Base-by-base conservation (phyloP, 202 grass and related monocot species). In the Digitaria exilis region DNA sequence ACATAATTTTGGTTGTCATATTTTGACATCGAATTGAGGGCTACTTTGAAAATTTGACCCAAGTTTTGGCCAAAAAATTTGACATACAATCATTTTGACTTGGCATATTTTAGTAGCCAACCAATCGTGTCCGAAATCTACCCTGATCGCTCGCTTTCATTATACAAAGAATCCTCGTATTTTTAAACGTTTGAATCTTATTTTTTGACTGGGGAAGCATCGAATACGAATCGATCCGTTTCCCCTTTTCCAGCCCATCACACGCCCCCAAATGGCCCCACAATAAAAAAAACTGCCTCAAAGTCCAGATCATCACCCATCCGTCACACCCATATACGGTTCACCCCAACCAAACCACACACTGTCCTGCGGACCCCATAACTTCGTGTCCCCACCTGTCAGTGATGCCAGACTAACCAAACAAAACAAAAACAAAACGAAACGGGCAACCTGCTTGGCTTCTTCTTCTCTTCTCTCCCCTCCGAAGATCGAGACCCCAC, bases 211-310 rank as follows among this genome's bases (percentile, higher is more conserved):
- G 2, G 7, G 64, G 63, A 80, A 71, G 62, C 30, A 25, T 58
- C 57, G 73, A 71, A 78, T 16, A 0, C 11, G 83, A 86, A 73
- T 16, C n/a, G 78, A 78, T 78, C 24, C 78, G 65, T 46, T 31
- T 7, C 1, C 25, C 5, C 37, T 35, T 78, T 78, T 7, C 44
- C 32, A 57, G n/a, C 69, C 54, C 41, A 16, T 35, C 68, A 22
- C 54, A 73, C 42, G 41, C 18, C 13, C 21, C 26, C 16, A 12
- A 24, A 69, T 14, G 37, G 37, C 37, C 28, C 2, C 3, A 35
- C 16, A 37, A n/a, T 3, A 39, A 48, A 19, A 7, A 67, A 42
- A 44, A 6, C 3, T 60, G 7, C 14, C 9, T 0, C 21, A 11
- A 11, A 14, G 12, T 0, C 2, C 8, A 62, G 41, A 46, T 2